Base-by-base conservation (phyloP, 129 eudicot genomes). In the Centella asiatica region DNA sequence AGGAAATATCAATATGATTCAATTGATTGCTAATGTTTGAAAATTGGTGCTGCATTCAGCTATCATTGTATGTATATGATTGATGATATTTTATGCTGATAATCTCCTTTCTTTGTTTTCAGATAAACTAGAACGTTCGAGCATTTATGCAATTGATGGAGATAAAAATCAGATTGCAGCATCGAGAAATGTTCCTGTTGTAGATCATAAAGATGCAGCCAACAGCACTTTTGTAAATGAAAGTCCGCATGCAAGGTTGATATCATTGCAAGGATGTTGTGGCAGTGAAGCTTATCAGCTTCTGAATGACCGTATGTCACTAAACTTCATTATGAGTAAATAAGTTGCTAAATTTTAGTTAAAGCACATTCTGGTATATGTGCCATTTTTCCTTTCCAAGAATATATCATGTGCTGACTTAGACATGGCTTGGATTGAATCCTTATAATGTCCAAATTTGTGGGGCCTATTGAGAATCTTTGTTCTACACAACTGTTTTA, bases 231-330 rank as follows among this genome's bases (percentile, higher is more conserved):
- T 69, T 48, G 44, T 49, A 6, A 63, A 60, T 51, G 80, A 81
- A 60, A 56, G 48, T 67, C 55, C 52, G 65, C 68, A 26, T 31
- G 51, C 67, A 8, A 73, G 70, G 57, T 81, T 88, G 67, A 80
- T 88, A 65, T 55, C 83, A 51, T 68, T 88, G 74, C 78, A 75
- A 25, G 94, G 90, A 44, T 88, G 97, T 72, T 69, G 85, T 70
- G 69, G 22, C 76, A 82, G 97, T 69, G 94, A 79, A 48, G 97
- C 97, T 60, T 77, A 66, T 61, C 87, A 85, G 77, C 90, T 88
- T 62, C 39, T 79, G 74, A 83, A 76, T 68, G 76, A 82, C 72
- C 94, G 97, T 88, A 85, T 36, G 90, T 68, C 37, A 34, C n/a
- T 50, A 33, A 32, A 42, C 28, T 28, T 10, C 26, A 24, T 0